Base-by-base conservation (phyloP, 768 basidiomycete genomes). In the Suillus fuscotomentosus region DNA sequence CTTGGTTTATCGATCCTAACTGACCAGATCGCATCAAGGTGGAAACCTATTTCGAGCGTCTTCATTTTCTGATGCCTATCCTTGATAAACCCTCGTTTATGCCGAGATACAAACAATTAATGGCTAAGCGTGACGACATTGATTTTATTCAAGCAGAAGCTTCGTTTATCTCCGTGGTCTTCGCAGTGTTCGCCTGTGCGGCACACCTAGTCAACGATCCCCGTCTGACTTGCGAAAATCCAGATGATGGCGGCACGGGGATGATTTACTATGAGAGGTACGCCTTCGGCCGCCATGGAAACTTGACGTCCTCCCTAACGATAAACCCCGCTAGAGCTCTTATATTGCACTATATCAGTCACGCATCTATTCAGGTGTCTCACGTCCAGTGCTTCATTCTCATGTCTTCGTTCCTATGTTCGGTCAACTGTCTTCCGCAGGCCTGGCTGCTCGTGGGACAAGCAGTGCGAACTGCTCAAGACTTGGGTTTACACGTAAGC, bases 381-480 rank as follows among this genome's bases (percentile, higher is more conserved):
- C 95, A 96, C 75, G 94, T 96, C 38, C 95, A 96, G 79, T 91
- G 91, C 76, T 90, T 95, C 73, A 86, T 93, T 66, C 82, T 97
- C 62, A 85, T 95, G 84, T 90, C 94, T 60, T 90, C 94, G 2
- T 96, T 95, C 80, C 81, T 97, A 65, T 95, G 94, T 73, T 94
- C 94, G 61, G 84, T 96, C 69, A 97, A 97, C 72, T 95, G 94
- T 72, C 85, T 97, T 60, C 95, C 95, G 3, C 95, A 95, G 77
- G 93, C 94, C 38, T 97, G 95, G 95, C 86, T 96, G 67, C 83
- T 95, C 63, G 86, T 95, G 62, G 95, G 95, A 50, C 95, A 96
- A 75, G 95, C 92, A 27, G 87, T 97, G 55, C 87, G 95, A 65
- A 88, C 88, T 65, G 94, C 91, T 3, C 95, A 96, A 75, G 95